Base-by-base conservation (phyloP, 306 rosid genomes). In the Arachis stenosperma region DNA sequence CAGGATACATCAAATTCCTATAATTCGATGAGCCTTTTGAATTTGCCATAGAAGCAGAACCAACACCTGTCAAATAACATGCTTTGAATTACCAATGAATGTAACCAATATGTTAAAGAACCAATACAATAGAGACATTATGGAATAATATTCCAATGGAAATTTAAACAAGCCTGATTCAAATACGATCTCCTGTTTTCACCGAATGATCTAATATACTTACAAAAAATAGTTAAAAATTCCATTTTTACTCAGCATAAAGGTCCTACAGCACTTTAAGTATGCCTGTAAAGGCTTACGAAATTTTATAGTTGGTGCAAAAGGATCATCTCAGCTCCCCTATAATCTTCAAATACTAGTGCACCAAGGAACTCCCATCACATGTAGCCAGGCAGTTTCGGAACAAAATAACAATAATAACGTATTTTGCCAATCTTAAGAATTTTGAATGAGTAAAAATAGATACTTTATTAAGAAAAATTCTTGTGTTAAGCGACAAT, bases 1-100 rank as follows among this genome's bases (percentile, higher is more conserved):
- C 97, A 40, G 92, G 82, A 81, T 70, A 88, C 92, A 91, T 85
- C 42, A 85, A 82, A 80, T 78, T 95, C 79, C 92, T 87, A 63
- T 90, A 43, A 82, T 86, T 72, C 37, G 99, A 85, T 36, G 99
- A 88, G 60, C 96, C 88, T 88, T 86, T 95, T 62, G 98, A 88
- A 82, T 92, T 88, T 61, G 84, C 98, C 99, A 95, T 95, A 22
- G 75, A 81, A 76, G 75, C 70, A 51, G 81, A 72, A 82, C 13
- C 54, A 70, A 68, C 63, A 65, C 84, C 89, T 89, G 84, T 73
- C 78, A 54, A 63, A 70, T 78, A 70, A 70, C 29, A 53, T 43
- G 33, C 29, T 58, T 69, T 73, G 54, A 73, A 57, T 70, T 60
- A 43, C 54, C 48, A 78, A 46, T 37, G 15, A 62, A 50, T 60